Evolutionary conservation across 345 rosid species (phyloP), one percentile per base, ranked within the genome.

Genomic region (Salix caprea): DNA sequence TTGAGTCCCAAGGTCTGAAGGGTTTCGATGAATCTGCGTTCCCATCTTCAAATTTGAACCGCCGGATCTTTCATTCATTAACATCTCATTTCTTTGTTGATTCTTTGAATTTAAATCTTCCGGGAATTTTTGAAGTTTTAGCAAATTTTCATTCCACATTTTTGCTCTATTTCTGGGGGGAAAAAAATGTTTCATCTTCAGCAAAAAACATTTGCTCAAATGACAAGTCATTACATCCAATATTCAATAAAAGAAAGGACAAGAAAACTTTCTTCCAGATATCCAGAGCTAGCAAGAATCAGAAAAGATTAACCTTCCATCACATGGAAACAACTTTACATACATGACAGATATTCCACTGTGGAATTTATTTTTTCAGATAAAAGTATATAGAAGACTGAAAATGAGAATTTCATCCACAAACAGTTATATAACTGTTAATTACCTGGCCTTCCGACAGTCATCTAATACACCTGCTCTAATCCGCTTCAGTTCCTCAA

Each of bases 401-500:
- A 71, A 32, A 7, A 21, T 9, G 65, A 78, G 23, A 71, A 36
- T n/a, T 44, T 14, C 21, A 72, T 73, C 54, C 52, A 64, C 30
- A 74, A 6, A 64, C 24, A 14, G 69, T 24, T 62, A 30, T n/a
- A 48, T 8, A 61, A 58, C 24, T 42, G 28, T 42, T 62, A 60
- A 46, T 69, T 85, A 89, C 93, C 90, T 82, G 74, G 93, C 89
- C 83, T 83, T 85, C 18, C 1, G 13, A 50, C 74, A 62, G 75
- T 77, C 67, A 65, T 86, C 89, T 21, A 30, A 28, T 73, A 89
- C 67, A 74, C 80, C 80, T 32, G 66, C 72, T 79, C 74, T 88
- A 64, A 82, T 81, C 70, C 87, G 87, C 79, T 80, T 88, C 74
- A 89, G 78, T 70, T 89, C 92, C 81, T 86, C 89, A 12, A 78